Percentiles rank a stretch among this genome's conserved stretches.
phyloP scores from a whole-genome alignment of 139 green algal genomes.

The Coccomyxa sp. region DNA sequence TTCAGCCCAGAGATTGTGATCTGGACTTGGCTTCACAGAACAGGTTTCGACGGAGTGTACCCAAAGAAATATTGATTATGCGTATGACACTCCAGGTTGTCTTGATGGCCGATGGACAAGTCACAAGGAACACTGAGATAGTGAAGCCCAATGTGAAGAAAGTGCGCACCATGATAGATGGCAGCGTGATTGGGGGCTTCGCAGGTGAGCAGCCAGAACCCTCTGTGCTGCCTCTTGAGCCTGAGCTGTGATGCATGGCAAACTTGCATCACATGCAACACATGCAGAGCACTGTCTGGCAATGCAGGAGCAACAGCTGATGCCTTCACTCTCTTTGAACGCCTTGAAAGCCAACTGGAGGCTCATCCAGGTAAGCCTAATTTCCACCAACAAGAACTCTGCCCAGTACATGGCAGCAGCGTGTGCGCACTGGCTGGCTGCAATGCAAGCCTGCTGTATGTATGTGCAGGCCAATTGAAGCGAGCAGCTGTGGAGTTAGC shows the following conservation, averaged over 20 bases:
- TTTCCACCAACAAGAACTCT: no score
- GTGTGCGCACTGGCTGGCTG: no score
- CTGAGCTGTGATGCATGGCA: background rate
- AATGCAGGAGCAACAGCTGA: slow-evolving; percentile 77
- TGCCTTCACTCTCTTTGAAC: slow-evolving; percentile 86
- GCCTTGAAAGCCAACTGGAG: slow-evolving; percentile 84
- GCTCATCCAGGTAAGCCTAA: slow-evolving; percentile 65
- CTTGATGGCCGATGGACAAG: slow-evolving; percentile 85
- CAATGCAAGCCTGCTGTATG: background rate
- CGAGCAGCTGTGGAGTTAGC: slow-evolving; percentile 85
- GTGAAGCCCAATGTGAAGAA: slow-evolving; percentile 90
- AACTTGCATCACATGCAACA: no score
- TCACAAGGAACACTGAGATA: slow-evolving; percentile 68
- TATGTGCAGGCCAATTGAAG: slow-evolving; percentile 59
- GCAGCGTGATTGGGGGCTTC: slow-evolving; percentile 73
- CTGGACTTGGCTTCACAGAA: no score
- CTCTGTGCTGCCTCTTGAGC: background rate
- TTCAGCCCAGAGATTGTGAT: no score
- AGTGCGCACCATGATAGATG: slow-evolving; percentile 56
- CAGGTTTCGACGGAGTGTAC: no score
- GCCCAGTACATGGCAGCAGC: no score
- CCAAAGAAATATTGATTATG: no score
- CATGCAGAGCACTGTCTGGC: no score
- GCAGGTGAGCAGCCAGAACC: slow-evolving; percentile 27
- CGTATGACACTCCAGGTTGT: slow-evolving; percentile 51